Evolutionary conservation across 1,139 yeast species (phyloP).

Genomic region (Scheffersomyces quercinus): DNA sequence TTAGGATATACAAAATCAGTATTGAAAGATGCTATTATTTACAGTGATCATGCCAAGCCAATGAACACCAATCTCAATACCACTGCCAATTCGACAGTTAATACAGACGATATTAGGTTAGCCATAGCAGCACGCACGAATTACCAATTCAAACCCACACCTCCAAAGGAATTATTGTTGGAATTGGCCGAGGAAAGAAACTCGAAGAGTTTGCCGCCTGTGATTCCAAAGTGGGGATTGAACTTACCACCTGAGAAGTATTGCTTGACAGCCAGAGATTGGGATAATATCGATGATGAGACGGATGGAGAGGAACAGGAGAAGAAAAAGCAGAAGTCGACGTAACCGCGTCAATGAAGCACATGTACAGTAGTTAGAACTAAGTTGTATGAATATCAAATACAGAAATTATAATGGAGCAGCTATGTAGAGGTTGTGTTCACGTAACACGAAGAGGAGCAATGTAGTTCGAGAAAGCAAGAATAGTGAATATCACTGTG

Average conservation of each 20-base stretch:
- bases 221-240: conserved; percentile 89
- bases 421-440: no score
- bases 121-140: conserved; percentile 93
- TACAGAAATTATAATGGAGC: no score
- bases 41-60: conserved; percentile 75
- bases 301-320: conserved; percentile 24
- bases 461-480: no score
- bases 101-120: conserved; percentile 86
- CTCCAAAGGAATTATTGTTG: conserved; percentile 86
- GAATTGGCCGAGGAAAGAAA: conserved; percentile 93
- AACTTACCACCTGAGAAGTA: conserved; percentile 97
- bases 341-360: neutral
- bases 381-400: no score
- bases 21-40: conserved; percentile 82
- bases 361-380: neutral
- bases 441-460: no score
- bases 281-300: conserved; percentile 51
- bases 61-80: conserved; percentile 36
- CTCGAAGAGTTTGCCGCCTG: conserved; percentile 86
- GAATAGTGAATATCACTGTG: no score
- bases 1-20: conserved; percentile 79
- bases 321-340: conserved; percentile 4
- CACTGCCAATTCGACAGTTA: conserved; percentile 50
- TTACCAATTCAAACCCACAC: conserved; percentile 93
- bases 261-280: conserved; percentile 82